Evolutionary conservation across 306 rosid species (phyloP), one percentile per base, ranked within the genome.

Genomic region (Medicago truncatula): DNA sequence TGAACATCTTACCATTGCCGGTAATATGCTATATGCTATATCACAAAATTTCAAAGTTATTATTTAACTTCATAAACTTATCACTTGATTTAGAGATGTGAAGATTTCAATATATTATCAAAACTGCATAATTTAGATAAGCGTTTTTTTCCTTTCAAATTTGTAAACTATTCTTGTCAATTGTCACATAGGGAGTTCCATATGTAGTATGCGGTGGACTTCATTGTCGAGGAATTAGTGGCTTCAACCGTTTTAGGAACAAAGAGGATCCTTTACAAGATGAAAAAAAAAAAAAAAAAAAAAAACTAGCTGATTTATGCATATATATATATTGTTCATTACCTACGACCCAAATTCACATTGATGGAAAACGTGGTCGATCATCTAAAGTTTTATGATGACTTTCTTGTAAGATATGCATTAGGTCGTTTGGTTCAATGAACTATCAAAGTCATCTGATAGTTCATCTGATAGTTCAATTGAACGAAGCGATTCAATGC

Each of bases 191-290:
- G 96, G 96, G 97, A 18, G 88, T 80, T 41, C 97, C 79, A 67
- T 90, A 91, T 72, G 89, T 93, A 16, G 84, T 89, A 17, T 93
- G 98, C 39, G 98, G 98, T 1, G 98, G 98, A 38, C 97, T 97
- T 16, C 98, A 97, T 39, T 93, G 98, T 67, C 98, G 91, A 82
- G 98, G 98, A 59, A 86, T 93, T 54, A 93, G 97, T 23, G 98
- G 98, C 60, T 93, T 87, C 76, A 93, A 93, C 47, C 93, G 98
- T 39, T 88, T 36, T 57, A 79, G 98, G 67, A 93, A 93, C 68
- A 60, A 69, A 3, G 89, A 84, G 21, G 83, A 72, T 25, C 97
- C 98, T 10, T 83, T 93, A 43, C 87, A 85, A 10, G 98, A 93
- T 83, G 97, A 91, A 75, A 85, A 86, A 74, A 93, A 93, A 63